These are phyloP conservation scores for Podaxis pistillaris DNA, from an alignment of 768 basidiomycete genomes.

Conservation along the genomic window DNA sequence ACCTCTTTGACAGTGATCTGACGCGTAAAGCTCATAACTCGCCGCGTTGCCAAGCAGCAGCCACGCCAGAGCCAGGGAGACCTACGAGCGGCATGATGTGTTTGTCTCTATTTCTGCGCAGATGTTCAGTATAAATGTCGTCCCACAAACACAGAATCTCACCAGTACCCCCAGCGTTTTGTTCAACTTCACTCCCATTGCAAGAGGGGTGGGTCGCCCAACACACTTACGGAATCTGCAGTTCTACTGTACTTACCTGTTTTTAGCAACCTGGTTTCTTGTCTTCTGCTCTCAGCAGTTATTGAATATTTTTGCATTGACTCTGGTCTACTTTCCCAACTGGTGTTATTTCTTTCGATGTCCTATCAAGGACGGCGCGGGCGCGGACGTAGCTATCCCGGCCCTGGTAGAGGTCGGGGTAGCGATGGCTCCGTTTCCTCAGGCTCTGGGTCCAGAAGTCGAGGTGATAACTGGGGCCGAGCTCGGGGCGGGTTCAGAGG, in stretches of 20 bases:
- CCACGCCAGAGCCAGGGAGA: neutral
- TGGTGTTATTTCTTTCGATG: conserved; percentile 20
- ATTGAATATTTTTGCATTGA: neutral
- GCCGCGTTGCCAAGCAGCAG: too few relatives aligned
- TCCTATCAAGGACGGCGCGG: conserved; percentile 21
- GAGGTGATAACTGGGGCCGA: conserved; percentile 25
- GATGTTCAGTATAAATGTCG: neutral
- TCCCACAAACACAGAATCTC: too few relatives aligned
- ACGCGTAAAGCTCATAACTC: neutral
- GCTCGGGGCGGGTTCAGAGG: conserved; percentile 12
- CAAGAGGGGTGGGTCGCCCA: neutral
- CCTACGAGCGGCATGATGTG: neutral
- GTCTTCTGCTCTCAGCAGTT: neutral
- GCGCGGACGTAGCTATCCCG: neutral
- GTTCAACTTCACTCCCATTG: neutral
- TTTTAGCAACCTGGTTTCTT: neutral
- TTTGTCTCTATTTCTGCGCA: neutral
- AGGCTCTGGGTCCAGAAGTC: neutral
- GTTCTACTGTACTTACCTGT: neutral
- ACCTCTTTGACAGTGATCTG: neutral
- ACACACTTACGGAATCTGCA: conserved; percentile 2
- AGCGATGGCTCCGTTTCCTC: neutral
- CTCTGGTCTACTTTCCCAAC: neutral
- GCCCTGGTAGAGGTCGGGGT: neutral
- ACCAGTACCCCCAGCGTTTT: neutral